Base-by-base conservation (phyloP, 495 filamentous ascomycete species). In the Aspergillus cavernicola region DNA sequence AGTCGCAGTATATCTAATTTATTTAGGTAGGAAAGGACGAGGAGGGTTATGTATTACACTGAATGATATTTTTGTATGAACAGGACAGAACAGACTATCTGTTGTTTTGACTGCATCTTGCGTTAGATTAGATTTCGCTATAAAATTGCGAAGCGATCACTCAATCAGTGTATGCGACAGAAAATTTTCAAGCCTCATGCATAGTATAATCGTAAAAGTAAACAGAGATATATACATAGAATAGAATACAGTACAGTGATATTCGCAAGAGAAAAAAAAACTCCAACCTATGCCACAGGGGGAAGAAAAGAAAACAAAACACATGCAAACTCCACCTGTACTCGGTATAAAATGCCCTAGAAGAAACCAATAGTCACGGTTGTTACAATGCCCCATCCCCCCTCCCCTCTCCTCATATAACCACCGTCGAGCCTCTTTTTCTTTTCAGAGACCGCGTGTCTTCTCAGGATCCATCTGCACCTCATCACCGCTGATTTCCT, bases 391-490 rank as follows among this genome's bases (percentile, higher is more conserved):
- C 39, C 41, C 23, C 6, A 4, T 13, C 41, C n/a, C 5, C 28
- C 13, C 47, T 39, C 32, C 7, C 32, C 31, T 5, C 22, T 38
- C 15, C n/a, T n/a, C n/a, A n/a, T n/a, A n/a, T n/a, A n/a, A n/a
- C n/a, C n/a, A n/a, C n/a, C n/a, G n/a, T n/a, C n/a, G n/a, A n/a
- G n/a, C n/a, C n/a, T n/a, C n/a, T n/a, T n/a, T n/a, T n/a, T n/a
- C n/a, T n/a, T n/a, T n/a, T n/a, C n/a, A 75, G 57, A 75, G 60
- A 18, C 74, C 74, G 22, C 74, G 55, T 15, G 74, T 77, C 71
- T 74, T 75, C 69, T 77, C 74, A 0, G 72, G 74, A 45, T 77
- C 74, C 74, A 77, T 76, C 63, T 76, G 65, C 10, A 74, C 73
- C 58, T 76, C 78, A 22, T 70, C 60, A 19, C 76, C 70, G 35